These are phyloP conservation scores for Eucalyptus albens DNA, from an alignment of 345 rosid species.

Conservation along the genomic window DNA sequence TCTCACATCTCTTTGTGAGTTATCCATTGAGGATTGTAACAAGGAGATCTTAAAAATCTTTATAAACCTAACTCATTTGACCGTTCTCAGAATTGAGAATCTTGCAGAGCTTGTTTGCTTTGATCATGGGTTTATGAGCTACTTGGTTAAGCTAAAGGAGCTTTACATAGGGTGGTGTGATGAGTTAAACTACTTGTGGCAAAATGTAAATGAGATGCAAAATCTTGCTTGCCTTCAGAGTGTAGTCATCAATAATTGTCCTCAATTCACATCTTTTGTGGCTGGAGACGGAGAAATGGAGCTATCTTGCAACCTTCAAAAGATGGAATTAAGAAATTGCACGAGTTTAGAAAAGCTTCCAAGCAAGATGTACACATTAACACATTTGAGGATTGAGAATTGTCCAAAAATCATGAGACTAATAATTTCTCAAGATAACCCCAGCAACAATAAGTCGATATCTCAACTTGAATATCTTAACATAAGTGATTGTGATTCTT, in stretches of 20 bases:
- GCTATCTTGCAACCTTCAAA: neutral
- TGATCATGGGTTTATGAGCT: neutral
- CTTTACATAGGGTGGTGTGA: rapidly evolving
- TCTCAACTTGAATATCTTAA: neutral
- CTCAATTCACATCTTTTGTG: neutral
- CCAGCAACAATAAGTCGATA: rapidly evolving
- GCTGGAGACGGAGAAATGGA: rapidly evolving
- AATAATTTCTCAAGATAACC: neutral
- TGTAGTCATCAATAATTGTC: rapidly evolving
- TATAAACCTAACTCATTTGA: neutral
- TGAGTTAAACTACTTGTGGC: neutral
- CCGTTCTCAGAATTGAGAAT: neutral
- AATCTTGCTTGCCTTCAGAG: neutral
- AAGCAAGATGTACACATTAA: neutral
- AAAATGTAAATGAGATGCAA: neutral
- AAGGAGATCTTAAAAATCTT: neutral
- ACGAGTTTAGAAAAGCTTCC: neutral
- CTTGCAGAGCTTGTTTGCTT: neutral
- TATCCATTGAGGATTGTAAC: neutral
- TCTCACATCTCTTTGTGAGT: neutral
- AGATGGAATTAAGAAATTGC: neutral
- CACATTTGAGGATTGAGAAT: rapidly evolving
- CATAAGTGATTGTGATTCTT: rapidly evolving
- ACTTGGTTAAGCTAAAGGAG: neutral
- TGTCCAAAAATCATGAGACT: neutral